Evolutionary conservation across 768 basidiomycete genomes (phyloP).

Genomic region (Pholiota molesta): DNA sequence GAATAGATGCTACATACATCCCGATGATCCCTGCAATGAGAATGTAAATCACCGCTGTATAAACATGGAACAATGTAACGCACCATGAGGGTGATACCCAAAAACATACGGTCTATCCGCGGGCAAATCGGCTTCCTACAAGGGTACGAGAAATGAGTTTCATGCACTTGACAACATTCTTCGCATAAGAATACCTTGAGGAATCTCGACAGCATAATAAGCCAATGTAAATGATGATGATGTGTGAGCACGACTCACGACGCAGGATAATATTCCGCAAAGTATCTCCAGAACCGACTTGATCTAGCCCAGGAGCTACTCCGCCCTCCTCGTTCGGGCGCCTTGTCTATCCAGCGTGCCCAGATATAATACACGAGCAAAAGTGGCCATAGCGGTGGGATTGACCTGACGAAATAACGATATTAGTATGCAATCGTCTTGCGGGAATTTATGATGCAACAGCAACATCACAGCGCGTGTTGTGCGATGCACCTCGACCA

Average conservation of each 20-base stretch:
- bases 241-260: constrained; percentile 57
- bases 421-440: neutral
- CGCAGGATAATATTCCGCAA: constrained; percentile 90
- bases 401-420: constrained; percentile 56
- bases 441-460: no score
- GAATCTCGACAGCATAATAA: constrained; percentile 38
- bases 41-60: neutral
- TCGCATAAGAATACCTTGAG: constrained; percentile 44
- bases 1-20: constrained; percentile 61
- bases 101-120: constrained; percentile 94
- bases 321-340: constrained; percentile 74
- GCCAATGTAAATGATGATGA: constrained; percentile 24
- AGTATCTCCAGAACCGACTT: constrained; percentile 79
- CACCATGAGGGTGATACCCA: constrained; percentile 98
- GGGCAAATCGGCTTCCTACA: constrained; percentile 87
- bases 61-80: constrained; percentile 19
- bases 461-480: no score
- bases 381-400: constrained; percentile 88
- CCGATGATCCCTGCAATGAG: constrained; percentile 83
- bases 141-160: neutral
- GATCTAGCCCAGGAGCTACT: constrained; percentile 76
- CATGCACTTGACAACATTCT: no score
- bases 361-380: constrained; percentile 79
- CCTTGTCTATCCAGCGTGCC: constrained; percentile 74
- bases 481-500: no score